Evolutionary conservation across 768 basidiomycete species (phyloP), one percentile per base, ranked within the genome.

Genomic region (Leccinum uliginosum): DNA sequence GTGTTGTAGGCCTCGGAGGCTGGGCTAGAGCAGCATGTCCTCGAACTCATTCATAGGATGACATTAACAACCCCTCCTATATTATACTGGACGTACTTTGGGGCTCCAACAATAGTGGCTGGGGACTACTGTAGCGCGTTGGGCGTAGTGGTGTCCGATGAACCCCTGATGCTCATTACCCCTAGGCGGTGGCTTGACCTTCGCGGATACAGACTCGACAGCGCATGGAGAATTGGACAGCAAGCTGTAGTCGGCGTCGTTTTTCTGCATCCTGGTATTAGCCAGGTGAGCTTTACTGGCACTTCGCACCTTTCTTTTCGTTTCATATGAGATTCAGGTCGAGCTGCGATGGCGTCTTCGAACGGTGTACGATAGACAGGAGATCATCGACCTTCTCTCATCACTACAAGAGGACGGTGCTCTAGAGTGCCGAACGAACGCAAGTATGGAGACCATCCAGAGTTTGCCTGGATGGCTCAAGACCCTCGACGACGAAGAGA

Each of bases 151-250:
- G 72, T 81, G 30, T 81, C 77, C n/a, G 71, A 78, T 49, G 60
- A 67, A 69, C 49, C 81, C 73, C 8, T 66, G 76, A 73, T 67
- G 47, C 72, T 80, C 60, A 59, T 84, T 15, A 78, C 84, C 53
- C 90, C 91, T 43, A 78, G 89, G 32, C 82, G 90, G 17, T 92
- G 90, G 91, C 71, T 89, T 40, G 87, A 90, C 66, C 80, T 90
- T 54, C 73, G 74, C n/a, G 91, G 91, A 3, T 62, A 63, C 15
- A 83, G 75, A 62, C 73, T 91, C 34, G 67, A 72, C 10, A 83
- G 85, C 55, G 78, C 80, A 35, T 93, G 91, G 91, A 78, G 82
- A 54, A 81, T 86, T n/a, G 89, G 84, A 8, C 65, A 86, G 46
- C 78, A 82, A 61, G 86, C 89, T 7, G 83, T 91, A 45, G 78